A percentile compares a stretch with the other conserved stretches of the same genome.
These are phyloP conservation scores for Neonectria coccinea DNA, from an alignment of 2,329 filamentous ascomycete species.

Conservation along the genomic window DNA sequence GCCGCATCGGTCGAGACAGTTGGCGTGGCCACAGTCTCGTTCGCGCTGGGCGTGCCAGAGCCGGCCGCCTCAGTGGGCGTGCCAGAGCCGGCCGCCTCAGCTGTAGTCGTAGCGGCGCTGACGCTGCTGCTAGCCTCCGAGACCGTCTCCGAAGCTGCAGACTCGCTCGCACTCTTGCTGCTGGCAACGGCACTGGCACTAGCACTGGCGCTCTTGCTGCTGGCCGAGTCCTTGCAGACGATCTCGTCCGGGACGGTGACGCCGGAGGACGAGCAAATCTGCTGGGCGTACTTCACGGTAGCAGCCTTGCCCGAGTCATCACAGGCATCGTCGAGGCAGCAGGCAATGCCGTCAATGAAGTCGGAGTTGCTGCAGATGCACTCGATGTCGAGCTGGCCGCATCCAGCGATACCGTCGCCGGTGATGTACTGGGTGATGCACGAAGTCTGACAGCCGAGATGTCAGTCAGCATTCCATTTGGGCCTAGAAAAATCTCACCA, in stretches of 20 bases:
- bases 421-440: constrained; percentile 51
- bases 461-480: constrained; percentile 22
- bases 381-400: constrained; percentile 52
- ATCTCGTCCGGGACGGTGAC: constrained; percentile 53
- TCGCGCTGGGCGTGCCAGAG: constrained; percentile 13
- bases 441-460: constrained; percentile 39
- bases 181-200: constrained; percentile 26
- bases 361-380: constrained; percentile 57
- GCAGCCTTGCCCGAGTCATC: constrained; percentile 46
- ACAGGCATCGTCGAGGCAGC: constrained; percentile 55
- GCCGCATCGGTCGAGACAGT: constrained; percentile 21
- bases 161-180: constrained; percentile 17
- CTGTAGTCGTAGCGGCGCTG: constrained; percentile 3
- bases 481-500: not conserved
- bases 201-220: constrained; percentile 18
- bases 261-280: constrained; percentile 53
- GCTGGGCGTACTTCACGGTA: constrained; percentile 53
- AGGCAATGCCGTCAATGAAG: constrained; percentile 56
- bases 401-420: constrained; percentile 52
- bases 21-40: constrained; percentile 12
- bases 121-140: not conserved
- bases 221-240: constrained; percentile 46
- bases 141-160: not conserved
- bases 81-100: not conserved
- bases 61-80: not conserved